These are phyloP conservation scores for Colletotrichum higginsianum DNA, from an alignment of 2,329 filamentous ascomycete species.

Conservation along the genomic window DNA sequence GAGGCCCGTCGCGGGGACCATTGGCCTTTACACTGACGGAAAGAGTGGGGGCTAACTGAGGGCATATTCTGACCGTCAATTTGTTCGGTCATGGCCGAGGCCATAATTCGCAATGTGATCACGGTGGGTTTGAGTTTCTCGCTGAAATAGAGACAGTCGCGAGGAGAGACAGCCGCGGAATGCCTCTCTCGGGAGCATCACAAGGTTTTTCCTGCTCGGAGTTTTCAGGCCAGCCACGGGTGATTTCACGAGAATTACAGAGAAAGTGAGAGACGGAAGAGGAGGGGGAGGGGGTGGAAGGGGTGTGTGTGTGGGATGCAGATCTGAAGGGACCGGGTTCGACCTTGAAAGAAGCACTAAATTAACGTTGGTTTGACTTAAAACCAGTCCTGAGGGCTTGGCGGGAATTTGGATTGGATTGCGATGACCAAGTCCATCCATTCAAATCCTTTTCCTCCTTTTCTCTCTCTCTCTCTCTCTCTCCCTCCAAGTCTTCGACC, in stretches of 20 bases:
- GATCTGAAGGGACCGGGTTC: neutral
- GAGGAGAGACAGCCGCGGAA: neutral
- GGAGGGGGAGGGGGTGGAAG: neutral
- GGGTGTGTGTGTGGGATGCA: neutral
- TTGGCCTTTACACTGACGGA: too few species aligned
- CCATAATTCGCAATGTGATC: too few species aligned
- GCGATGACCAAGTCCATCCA: neutral
- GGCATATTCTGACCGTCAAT: too few species aligned
- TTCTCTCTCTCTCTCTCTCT: neutral
- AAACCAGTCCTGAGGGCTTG: conserved; percentile 22
- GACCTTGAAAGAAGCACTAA: conserved; percentile 24
- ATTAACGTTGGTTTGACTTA: conserved; percentile 37
- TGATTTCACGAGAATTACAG: neutral
- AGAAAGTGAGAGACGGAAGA: neutral
- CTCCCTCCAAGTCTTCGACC: neutral
- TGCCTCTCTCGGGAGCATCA: neutral
- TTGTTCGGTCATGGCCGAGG: too few species aligned
- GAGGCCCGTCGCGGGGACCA: too few species aligned
- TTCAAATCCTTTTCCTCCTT: neutral
- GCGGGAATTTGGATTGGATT: neutral
- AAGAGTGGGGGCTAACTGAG: too few species aligned
- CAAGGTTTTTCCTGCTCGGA: neutral
- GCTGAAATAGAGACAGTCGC: neutral
- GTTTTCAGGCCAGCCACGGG: too few species aligned
- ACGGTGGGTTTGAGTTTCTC: neutral